Conservation (phyloP, 441 rosid genomes). For the Breynia disticha region DNA sequence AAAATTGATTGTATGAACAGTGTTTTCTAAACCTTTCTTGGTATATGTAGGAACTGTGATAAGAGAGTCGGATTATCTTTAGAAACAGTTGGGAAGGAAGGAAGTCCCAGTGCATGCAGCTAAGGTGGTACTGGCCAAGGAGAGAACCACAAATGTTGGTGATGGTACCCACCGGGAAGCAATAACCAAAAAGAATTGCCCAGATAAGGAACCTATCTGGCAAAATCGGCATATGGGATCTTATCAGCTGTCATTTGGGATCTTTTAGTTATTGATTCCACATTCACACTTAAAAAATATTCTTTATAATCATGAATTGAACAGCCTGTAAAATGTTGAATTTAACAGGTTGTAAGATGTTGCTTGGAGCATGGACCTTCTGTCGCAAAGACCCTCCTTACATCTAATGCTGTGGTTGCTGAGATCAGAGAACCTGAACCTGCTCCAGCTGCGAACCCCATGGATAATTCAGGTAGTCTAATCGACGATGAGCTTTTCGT, state of each 20-base stretch:
- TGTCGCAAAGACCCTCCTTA: slow-evolving; percentile 77
- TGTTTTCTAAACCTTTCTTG: background rate
- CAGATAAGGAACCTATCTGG: slow-evolving; percentile 80
- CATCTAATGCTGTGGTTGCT: slow-evolving; percentile 83
- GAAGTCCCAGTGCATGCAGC: slow-evolving; percentile 77
- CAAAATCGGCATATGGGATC: no score
- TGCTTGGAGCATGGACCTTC: slow-evolving; percentile 92
- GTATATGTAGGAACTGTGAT: slow-evolving; percentile 56
- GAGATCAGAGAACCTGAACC: slow-evolving; percentile 82
- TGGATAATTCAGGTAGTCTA: slow-evolving; percentile 72
- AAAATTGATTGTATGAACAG: background rate
- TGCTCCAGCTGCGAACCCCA: slow-evolving; percentile 55
- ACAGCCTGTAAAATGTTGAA: no score
- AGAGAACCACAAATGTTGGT: slow-evolving; percentile 68
- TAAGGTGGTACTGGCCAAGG: slow-evolving; percentile 85
- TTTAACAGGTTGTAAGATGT: slow-evolving; percentile 73
- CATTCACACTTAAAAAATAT: no score
- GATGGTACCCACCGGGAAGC: slow-evolving; percentile 87
- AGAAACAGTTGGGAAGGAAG: slow-evolving; percentile 67
- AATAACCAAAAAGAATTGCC: slow-evolving; percentile 68
- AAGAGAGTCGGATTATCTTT: slow-evolving; percentile 77
- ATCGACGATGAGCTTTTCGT: background rate
- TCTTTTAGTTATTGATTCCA: no score
- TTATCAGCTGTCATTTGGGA: no score
- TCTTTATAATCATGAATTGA: no score